Base-by-base conservation (phyloP, 192 early-diverging fungal species). In the Funneliformis geosporum region DNA sequence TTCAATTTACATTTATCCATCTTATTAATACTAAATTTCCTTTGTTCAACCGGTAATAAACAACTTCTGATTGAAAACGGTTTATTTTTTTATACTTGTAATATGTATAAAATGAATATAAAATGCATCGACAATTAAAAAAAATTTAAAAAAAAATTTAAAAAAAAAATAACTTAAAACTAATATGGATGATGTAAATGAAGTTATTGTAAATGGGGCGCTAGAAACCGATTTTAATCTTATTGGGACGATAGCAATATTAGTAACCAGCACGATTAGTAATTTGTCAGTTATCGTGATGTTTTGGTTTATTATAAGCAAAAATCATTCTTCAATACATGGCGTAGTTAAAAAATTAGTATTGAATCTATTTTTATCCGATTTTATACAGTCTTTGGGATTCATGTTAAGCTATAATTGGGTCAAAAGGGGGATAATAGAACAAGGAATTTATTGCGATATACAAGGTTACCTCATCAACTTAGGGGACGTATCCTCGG, bases 211-310 rank as follows among this genome's bases (percentile, higher is more conserved):
- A n/a, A n/a, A n/a, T n/a, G n/a, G n/a, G n/a, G n/a, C n/a, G n/a
- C n/a, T n/a, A n/a, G n/a, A n/a, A 33, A 33, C 33, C 33, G 33
- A 33, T 2, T 33, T 33, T 33, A 33, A 66, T 66, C 6, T 71
- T 2, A 46, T 25, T n/a, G 73, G 73, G 14, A 62, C 61, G 18
- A 75, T 39, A 43, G 64, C 76, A 2, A 50, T 78, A 67, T 43
- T 25, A n/a, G 4, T 40, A 16, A 69, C 69, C 14, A 79, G 77
- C n/a, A 79, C 77, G n/a, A 38, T 79, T 8, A 79, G 77, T 79
- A 79, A 59, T 60, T 9, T 79, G 14, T 8, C 77, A 10, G 42
- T 23, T 27, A 9, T 65, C 23, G 4, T 23, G 42, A 70, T 70
- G 77, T 12, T 79, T 23, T 12, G 21, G 8, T 79, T 38, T 47